These are phyloP conservation scores for Hanseniaspora pseudoguilliermondii DNA, from an alignment of 805 yeast genomes.

Conservation along the genomic window DNA sequence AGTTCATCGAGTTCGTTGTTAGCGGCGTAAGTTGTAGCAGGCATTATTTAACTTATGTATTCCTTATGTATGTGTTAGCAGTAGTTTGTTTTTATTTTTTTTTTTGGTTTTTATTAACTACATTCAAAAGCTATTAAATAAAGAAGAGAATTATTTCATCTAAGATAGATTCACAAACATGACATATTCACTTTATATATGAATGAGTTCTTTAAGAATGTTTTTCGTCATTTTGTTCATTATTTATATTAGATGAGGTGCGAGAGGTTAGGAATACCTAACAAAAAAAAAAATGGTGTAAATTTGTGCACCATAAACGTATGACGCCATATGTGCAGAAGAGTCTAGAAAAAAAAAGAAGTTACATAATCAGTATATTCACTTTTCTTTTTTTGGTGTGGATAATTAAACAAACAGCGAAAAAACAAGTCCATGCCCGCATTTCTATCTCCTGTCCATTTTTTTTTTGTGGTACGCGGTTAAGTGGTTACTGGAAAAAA, in stretches of 20 bases:
- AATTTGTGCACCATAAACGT: not conserved
- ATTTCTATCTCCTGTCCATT: not conserved
- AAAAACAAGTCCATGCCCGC: not conserved
- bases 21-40: not conserved
- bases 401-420: too few relatives aligned
- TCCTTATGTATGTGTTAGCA: not conserved
- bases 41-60: not conserved
- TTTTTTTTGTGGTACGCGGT: too few relatives aligned
- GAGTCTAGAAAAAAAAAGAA: not conserved
- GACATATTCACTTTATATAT: not conserved
- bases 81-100: not conserved
- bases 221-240: not conserved
- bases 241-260: not conserved
- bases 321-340: not conserved
- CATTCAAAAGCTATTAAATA: too few relatives aligned
- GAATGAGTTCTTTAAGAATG: not conserved
- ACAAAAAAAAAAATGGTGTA: not conserved
- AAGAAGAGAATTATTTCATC: not conserved
- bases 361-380: too few relatives aligned
- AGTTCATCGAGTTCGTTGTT: conserved; percentile 9
- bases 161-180: too few relatives aligned
- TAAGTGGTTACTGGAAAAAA: too few relatives aligned
- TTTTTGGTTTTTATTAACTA: too few relatives aligned
- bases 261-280: not conserved
- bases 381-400: too few relatives aligned